Base-by-base conservation (phyloP, 2,329 filamentous ascomycete species). In the Talaromyces funiculosus region DNA sequence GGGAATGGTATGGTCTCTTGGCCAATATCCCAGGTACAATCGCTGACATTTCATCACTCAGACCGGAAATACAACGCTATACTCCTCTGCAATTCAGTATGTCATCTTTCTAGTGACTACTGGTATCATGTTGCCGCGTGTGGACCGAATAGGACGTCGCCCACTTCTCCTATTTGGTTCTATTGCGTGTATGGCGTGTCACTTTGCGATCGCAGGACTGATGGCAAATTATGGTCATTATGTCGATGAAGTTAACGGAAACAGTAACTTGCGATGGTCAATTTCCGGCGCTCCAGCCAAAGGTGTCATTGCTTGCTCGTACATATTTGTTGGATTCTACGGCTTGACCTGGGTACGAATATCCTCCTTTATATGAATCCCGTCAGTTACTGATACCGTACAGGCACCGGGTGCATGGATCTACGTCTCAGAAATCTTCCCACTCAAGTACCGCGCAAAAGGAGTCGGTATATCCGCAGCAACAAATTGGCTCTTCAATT, bases 301-400 rank as follows among this genome's bases (percentile, higher is more conserved):
- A 67, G 82, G 81, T 0, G 80, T 88, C 64, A 84, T 89, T 59
- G 85, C 86, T 1, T 86, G 81, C 65, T 88, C 85, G 0, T 90
- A 88, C 63, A 82, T 75, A 4, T 75, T 76, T 56, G 70, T 72
- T 0, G 72, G 65, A 1, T 61, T 73, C 2, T 74, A 74, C 57
- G 72, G 71, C 2, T 66, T 75, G 12, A 73, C 72, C 22, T 73
- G 72, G 72, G 71, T 73, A 70, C 84, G 37, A 85, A 0, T 29
- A n/a, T 10, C 4, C 12, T 3, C 3, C 3, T 45, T 42, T 7
- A 16, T 14, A n/a, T n/a, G n/a, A n/a, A n/a, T n/a, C n/a, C n/a
- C n/a, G n/a, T n/a, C n/a, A n/a, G n/a, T n/a, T n/a, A n/a, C n/a
- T n/a, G n/a, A n/a, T n/a, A n/a, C n/a, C n/a, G n/a, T n/a, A 54